A percentile compares a stretch with the other conserved stretches of the same genome.
These are phyloP conservation scores for Macrolepiota fuliginosa DNA, from an alignment of 768 basidiomycete species.

Conservation along the genomic window DNA sequence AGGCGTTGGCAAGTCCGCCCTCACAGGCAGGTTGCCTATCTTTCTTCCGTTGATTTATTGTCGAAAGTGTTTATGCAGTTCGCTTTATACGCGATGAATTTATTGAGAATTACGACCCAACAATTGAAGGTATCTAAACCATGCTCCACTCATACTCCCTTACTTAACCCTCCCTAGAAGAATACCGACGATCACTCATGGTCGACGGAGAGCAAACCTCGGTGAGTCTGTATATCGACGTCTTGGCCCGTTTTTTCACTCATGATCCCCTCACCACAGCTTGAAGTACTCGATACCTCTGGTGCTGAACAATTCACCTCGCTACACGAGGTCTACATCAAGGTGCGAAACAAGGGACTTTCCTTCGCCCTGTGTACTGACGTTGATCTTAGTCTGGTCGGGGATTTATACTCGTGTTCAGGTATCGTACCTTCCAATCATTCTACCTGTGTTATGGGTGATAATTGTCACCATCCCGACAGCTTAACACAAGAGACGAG, in stretches of 20 bases:
- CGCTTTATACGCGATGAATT: constrained; percentile 74
- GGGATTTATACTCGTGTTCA: constrained; percentile 85
- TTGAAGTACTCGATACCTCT: constrained; percentile 81
- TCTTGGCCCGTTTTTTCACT: not conserved
- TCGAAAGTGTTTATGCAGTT: constrained; percentile 32
- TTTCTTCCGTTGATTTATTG: not conserved
- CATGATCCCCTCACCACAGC: constrained; percentile 35
- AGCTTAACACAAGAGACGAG: constrained; percentile 83
- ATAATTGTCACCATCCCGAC: not conserved
- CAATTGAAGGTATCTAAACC: constrained; percentile 64
- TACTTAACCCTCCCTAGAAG: constrained; percentile 44
- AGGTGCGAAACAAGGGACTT: constrained; percentile 40
- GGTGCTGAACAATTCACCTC: constrained; percentile 86
- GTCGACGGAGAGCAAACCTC: constrained; percentile 63
- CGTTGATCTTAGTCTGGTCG: constrained; percentile 47
- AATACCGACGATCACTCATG: constrained; percentile 62
- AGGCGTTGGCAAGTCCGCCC: constrained; percentile 85
- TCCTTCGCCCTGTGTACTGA: not conserved
- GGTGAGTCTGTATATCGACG: constrained; percentile 37
- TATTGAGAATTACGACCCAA: constrained; percentile 77
- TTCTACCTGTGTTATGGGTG: not conserved
- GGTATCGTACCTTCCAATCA: constrained; percentile 33
- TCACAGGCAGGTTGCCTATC: constrained; percentile 46
- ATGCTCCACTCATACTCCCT: not conserved
- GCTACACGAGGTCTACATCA: constrained; percentile 79